Conservation (phyloP, 768 basidiomycete species). For the Cantharellus cinnabarinus region DNA sequence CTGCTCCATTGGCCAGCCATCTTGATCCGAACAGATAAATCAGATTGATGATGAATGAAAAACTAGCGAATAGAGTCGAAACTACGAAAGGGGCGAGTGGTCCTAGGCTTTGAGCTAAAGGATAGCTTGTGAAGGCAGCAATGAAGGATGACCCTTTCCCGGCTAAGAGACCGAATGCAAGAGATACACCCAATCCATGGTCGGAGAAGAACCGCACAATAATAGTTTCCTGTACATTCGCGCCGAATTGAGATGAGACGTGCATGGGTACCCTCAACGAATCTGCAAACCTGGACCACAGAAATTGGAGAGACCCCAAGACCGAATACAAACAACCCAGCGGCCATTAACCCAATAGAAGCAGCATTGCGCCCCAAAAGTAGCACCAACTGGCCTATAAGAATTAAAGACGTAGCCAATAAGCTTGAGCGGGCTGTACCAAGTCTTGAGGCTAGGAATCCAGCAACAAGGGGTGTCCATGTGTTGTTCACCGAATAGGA, state of each 20-base stretch:
- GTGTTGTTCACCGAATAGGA: conserved; percentile 47
- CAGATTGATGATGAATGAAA: conserved; percentile 51
- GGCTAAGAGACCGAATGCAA: conserved; percentile 66
- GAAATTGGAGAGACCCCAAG: conserved; percentile 61
- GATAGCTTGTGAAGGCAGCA: conserved; percentile 54
- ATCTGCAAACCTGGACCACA: conserved; percentile 30
- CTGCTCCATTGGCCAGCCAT: conserved; percentile 41
- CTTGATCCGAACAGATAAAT: conserved; percentile 42
- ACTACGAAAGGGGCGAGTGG: conserved; percentile 56
- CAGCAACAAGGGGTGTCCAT: conserved; percentile 61
- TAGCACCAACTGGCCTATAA: conserved; percentile 46
- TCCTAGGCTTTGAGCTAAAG: conserved; percentile 47
- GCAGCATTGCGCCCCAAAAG: conserved; percentile 41
- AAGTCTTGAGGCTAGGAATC: conserved; percentile 44
- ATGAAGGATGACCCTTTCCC: conserved; percentile 65
- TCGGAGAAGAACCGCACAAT: conserved; percentile 65
- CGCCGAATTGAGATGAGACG: neutral
- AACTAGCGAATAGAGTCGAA: conserved; percentile 36
- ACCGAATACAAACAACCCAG: conserved; percentile 64
- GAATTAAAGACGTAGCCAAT: conserved; percentile 52
- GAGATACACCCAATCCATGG: conserved; percentile 51
- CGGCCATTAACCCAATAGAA: conserved; percentile 45
- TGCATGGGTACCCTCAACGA: neutral
- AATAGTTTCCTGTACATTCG: conserved; percentile 38
- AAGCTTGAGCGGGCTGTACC: conserved; percentile 57